A percentile compares a stretch with the other conserved stretches of the same genome.
These are phyloP conservation scores for Tripidium arundinaceum DNA, from an alignment of 202 grass and related monocot genomes.

Conservation along the genomic window DNA sequence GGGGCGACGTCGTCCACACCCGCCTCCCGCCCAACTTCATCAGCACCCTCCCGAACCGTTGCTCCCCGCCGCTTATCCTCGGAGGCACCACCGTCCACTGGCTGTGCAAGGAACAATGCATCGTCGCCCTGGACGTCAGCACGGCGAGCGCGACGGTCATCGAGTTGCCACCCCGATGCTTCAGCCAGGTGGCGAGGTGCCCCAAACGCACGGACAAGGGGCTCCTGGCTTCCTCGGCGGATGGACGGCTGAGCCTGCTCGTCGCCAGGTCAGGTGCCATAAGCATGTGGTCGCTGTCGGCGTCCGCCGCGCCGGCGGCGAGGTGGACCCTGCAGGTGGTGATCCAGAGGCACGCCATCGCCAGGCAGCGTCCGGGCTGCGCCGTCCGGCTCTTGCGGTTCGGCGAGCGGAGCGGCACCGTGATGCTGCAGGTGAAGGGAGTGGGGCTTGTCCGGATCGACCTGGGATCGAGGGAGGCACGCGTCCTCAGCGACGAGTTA, in stretches of 20 bases:
- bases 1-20: background rate
- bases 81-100: background rate
- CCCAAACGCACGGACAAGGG: background rate
- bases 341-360: background rate
- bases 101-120: background rate
- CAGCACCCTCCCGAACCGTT: background rate
- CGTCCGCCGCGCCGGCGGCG: no score
- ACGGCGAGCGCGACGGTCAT: background rate
- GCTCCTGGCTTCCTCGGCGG: background rate
- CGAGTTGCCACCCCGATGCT: background rate
- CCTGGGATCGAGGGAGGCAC: background rate
- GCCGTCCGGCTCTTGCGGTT: background rate
- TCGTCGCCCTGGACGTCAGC: background rate
- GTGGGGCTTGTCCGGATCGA: background rate
- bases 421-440: background rate
- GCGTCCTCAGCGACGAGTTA: background rate
- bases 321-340: conserved; percentile 1
- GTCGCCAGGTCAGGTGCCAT: background rate
- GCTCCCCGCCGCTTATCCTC: background rate
- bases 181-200: background rate
- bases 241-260: background rate
- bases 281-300: conserved; percentile 5
- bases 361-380: background rate
- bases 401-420: background rate
- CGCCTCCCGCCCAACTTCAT: background rate